phyloP scores from a whole-genome alignment of 2,329 filamentous ascomycete genomes.

The Nemania serpens region DNA sequence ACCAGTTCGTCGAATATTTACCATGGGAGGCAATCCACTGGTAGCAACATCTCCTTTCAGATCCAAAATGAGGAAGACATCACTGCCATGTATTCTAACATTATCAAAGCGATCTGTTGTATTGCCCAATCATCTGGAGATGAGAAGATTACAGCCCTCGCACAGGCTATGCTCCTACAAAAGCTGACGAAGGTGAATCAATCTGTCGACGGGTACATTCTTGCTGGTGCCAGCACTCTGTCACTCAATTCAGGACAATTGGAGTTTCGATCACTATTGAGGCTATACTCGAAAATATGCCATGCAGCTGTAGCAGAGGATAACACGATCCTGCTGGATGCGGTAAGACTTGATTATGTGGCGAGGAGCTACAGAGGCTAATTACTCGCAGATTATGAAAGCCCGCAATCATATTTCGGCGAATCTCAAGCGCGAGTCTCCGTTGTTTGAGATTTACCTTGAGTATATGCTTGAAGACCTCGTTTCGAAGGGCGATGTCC shows the following conservation, averaged over 20 bases:
- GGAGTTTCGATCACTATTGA: slow-evolving; percentile 85
- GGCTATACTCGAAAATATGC: slow-evolving; percentile 77
- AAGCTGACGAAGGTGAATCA: slow-evolving; percentile 86
- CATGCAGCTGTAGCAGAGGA: slow-evolving; percentile 74
- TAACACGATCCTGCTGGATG: slow-evolving; percentile 69
- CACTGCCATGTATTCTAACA: slow-evolving; percentile 76
- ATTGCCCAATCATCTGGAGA: slow-evolving; percentile 83
- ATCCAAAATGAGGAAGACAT: slow-evolving; percentile 79
- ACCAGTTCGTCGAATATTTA: slow-evolving; percentile 52
- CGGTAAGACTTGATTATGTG: slow-evolving; percentile 57
- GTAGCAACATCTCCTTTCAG: slow-evolving; percentile 79
- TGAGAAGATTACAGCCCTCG: slow-evolving; percentile 89
- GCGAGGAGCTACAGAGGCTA: slow-evolving; percentile 11
- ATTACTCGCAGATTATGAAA: slow-evolving; percentile 62
- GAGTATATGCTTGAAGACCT: slow-evolving; percentile 83
- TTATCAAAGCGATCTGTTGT: slow-evolving; percentile 94
- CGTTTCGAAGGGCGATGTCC: slow-evolving; percentile 86
- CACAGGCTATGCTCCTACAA: slow-evolving; percentile 94
- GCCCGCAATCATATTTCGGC: slow-evolving; percentile 80
- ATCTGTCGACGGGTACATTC: slow-evolving; percentile 81
- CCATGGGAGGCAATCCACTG: slow-evolving; percentile 62
- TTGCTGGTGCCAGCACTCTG: slow-evolving; percentile 78
- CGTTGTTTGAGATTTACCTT: slow-evolving; percentile 81
- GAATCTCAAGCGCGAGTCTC: slow-evolving; percentile 69
- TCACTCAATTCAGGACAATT: slow-evolving; percentile 76